A percentile compares a stretch with the other conserved stretches of the same genome.
These are phyloP conservation scores for Ophiostoma quercus DNA, from an alignment of 2,329 filamentous ascomycete species.

Conservation along the genomic window DNA sequence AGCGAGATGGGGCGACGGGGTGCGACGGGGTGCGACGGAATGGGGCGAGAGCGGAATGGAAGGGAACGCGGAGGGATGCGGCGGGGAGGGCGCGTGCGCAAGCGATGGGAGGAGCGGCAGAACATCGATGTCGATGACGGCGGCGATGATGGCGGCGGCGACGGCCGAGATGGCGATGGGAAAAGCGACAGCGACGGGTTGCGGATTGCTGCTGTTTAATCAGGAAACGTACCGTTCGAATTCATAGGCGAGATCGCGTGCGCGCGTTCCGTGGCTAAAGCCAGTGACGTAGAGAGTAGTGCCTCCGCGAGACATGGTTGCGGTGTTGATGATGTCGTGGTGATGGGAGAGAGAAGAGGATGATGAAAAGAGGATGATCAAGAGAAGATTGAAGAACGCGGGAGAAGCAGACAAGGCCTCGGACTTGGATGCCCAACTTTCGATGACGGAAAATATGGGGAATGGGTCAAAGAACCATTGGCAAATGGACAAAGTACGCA, in stretches of 20 bases:
- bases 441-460: constrained; percentile 15
- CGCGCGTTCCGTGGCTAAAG: constrained; percentile 97
- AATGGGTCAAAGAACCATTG: neutral
- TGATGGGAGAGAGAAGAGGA: neutral
- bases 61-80: constrained; percentile 22
- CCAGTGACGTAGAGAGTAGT: constrained; percentile 97
- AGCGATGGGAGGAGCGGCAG: no score
- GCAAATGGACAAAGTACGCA: neutral
- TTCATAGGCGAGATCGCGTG: constrained; percentile 98
- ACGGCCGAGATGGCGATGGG: neutral
- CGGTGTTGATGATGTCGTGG: neutral
- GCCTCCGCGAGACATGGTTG: constrained; percentile 78
- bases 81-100: neutral
- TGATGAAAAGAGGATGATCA: neutral
- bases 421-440: neutral
- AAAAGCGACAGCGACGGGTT: neutral
- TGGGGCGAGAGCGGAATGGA: constrained; percentile 26
- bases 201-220: neutral
- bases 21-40: neutral
- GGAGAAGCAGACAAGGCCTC: constrained; percentile 13
- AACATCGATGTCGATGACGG: neutral
- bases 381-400: constrained; percentile 16
- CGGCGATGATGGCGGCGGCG: constrained; percentile 33
- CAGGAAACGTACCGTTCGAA: constrained; percentile 95
- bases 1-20: neutral